These are phyloP conservation scores for Coffea humblotiana DNA, from an alignment of 305 asterid species.

Conservation along the genomic window DNA sequence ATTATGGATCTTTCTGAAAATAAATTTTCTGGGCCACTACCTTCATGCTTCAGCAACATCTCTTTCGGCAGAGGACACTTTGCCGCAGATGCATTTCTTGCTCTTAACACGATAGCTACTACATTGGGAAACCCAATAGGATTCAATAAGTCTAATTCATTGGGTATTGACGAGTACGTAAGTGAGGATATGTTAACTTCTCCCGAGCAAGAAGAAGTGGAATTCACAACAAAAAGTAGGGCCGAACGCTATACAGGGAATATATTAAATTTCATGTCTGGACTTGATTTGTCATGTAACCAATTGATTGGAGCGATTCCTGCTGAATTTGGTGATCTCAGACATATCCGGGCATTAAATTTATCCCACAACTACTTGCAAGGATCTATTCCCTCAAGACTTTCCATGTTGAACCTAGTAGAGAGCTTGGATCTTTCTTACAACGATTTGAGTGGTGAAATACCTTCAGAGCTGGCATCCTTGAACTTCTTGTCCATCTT, in stretches of 20 bases:
- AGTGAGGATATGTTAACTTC: too few relatives aligned
- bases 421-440: conserved; percentile 32
- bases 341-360: conserved; percentile 20
- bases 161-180: background rate
- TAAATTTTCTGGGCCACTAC: conserved; percentile 15
- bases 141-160: background rate
- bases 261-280: conserved; percentile 19
- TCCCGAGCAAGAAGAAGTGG: conserved; percentile 9
- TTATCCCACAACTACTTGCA: conserved; percentile 27
- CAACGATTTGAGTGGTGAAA: conserved; percentile 16
- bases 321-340: conserved; percentile 17
- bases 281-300: conserved; percentile 30
- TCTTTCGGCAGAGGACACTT: conserved; percentile 4
- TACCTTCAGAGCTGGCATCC: conserved; percentile 13
- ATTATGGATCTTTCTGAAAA: conserved; percentile 27
- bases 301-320: conserved; percentile 25
- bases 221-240: conserved; percentile 25
- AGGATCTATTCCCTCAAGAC: conserved; percentile 23
- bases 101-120: background rate
- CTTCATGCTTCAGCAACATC: conserved; percentile 16
- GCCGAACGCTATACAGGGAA: conserved; percentile 14
- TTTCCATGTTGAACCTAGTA: conserved; percentile 3
- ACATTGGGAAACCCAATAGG: background rate
- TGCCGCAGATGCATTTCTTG: background rate
- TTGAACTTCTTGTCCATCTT: background rate